phyloP scores from a whole-genome alignment of 331 rosid genomes.

The Cucumis variabilis region DNA sequence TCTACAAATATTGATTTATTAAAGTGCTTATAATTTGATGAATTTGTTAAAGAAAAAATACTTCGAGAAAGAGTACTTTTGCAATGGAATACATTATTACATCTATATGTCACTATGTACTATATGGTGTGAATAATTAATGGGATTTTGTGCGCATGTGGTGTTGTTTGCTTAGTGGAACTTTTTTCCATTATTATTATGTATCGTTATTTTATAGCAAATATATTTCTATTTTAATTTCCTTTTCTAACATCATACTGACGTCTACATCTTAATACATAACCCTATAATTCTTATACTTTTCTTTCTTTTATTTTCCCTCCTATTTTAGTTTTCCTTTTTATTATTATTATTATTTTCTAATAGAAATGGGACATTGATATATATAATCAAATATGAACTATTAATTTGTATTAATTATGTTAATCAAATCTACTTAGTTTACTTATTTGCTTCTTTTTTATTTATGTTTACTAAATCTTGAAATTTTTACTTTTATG shows the following conservation, averaged over 20 bases:
- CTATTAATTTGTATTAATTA: background rate
- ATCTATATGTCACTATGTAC: background rate
- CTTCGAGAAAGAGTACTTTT: too few relatives aligned
- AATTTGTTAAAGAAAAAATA: too few relatives aligned
- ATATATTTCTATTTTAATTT: background rate
- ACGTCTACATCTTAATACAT: slow-evolving; percentile 10
- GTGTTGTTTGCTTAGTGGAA: background rate
- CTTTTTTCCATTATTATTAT: background rate
- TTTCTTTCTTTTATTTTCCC: background rate
- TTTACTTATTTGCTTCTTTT: too few relatives aligned
- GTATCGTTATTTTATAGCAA: background rate
- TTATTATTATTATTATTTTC: background rate
- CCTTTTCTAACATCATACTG: slow-evolving; percentile 16
- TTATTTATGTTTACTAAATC: too few relatives aligned
- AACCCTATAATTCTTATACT: background rate
- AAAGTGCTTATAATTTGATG: too few relatives aligned
- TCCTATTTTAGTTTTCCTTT: background rate
- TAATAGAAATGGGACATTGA: background rate
- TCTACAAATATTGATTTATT: too few relatives aligned
- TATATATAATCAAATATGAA: background rate
- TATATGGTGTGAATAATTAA: background rate
- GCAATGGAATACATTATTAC: background rate
- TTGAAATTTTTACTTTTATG: too few relatives aligned
- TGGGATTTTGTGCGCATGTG: slow-evolving; percentile 4
- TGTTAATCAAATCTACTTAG: too few relatives aligned